phyloP scores from a whole-genome alignment of 306 rosid genomes.

The Dryas octopetala region DNA sequence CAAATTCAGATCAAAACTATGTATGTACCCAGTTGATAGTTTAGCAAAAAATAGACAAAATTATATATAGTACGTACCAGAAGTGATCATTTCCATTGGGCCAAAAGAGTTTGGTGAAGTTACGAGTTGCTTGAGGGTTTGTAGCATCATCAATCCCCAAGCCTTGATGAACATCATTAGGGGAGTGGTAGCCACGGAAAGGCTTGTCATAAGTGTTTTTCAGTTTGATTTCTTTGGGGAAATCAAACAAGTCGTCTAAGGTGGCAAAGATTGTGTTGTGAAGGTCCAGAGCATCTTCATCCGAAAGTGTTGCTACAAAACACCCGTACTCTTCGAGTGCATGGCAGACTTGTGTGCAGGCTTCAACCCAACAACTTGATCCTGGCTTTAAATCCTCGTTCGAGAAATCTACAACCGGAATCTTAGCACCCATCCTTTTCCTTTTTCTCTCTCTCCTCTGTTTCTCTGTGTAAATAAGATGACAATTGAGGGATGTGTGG shows the following conservation, averaged over 20 bases:
- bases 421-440: neutral
- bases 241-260: slow-evolving; percentile 11
- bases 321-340: slow-evolving; percentile 7
- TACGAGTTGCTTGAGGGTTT: neutral
- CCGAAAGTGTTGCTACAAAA: neutral
- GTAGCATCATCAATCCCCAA: slow-evolving; percentile 19
- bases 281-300: neutral
- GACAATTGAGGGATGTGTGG: too few relatives aligned
- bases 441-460: too few relatives aligned
- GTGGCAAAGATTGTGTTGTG: slow-evolving; percentile 7
- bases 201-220: slow-evolving; percentile 11
- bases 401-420: slow-evolving; percentile 10
- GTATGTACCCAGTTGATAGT: too few relatives aligned
- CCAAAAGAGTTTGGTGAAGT: slow-evolving; percentile 19
- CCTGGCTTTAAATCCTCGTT: neutral
- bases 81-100: slow-evolving; percentile 11
- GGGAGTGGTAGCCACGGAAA: slow-evolving; percentile 16
- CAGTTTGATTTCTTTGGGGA: slow-evolving; percentile 15
- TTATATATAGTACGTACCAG: neutral
- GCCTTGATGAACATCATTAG: slow-evolving; percentile 3
- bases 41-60: too few relatives aligned
- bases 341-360: slow-evolving; percentile 2
- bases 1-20: neutral
- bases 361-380: neutral
- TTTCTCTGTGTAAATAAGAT: neutral